phyloP scores from a whole-genome alignment of 148 eudicot genomes.

The Euryodendron excelsum region DNA sequence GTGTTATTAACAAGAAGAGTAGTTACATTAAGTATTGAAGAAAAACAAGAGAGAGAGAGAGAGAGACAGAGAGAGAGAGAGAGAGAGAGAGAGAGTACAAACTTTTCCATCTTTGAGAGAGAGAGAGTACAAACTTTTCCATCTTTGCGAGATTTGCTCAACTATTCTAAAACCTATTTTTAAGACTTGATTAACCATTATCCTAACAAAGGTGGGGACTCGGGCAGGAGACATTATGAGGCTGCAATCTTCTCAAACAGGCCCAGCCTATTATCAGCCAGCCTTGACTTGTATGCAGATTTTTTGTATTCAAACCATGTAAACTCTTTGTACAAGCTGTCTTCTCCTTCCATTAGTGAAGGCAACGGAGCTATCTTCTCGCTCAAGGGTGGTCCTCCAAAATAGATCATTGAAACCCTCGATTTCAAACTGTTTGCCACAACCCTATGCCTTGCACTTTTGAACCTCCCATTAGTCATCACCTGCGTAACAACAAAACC shows the following conservation, averaged over 20 bases:
- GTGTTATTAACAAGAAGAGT: no score
- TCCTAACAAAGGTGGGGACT: not conserved
- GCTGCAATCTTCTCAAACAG: constrained; percentile 46
- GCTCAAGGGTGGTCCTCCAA: constrained; percentile 60
- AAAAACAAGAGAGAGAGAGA: no score
- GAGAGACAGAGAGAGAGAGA: not conserved
- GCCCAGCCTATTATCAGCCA: constrained; percentile 51
- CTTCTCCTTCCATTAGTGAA: constrained; percentile 37
- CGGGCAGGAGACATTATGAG: not conserved
- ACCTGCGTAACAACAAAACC: constrained; percentile 26
- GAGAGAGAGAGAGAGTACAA: not conserved
- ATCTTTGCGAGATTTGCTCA: no score
- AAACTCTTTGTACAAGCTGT: constrained; percentile 57
- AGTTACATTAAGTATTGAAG: no score
- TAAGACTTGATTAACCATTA: not conserved
- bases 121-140: not conserved
- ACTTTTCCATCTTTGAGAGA: no score
- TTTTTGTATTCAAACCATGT: constrained; percentile 61
- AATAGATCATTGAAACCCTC: constrained; percentile 58
- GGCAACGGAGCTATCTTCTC: constrained; percentile 58
- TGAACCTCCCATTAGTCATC: constrained; percentile 60
- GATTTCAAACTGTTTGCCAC: constrained; percentile 40
- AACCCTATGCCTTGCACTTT: constrained; percentile 55
- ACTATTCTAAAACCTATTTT: no score
- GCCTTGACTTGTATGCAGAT: constrained; percentile 43